These are phyloP conservation scores for Rubia balearica DNA, from an alignment of 305 asterid genomes.

Conservation along the genomic window DNA sequence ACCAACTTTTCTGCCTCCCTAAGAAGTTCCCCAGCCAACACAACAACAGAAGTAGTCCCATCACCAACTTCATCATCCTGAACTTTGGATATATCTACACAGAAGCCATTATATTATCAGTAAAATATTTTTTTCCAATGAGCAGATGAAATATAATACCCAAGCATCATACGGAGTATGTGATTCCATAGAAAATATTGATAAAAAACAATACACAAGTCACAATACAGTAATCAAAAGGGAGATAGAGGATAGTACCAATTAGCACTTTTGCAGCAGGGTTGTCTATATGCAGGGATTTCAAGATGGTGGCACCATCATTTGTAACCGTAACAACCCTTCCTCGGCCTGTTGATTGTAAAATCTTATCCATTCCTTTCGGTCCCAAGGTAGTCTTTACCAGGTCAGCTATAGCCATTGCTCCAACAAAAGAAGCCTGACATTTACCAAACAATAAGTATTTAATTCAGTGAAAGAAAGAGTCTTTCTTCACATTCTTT, in stretches of 20 bases:
- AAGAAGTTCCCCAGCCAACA: conserved; percentile 90
- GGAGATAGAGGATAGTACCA: conserved; percentile 40
- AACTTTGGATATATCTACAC: conserved; percentile 78
- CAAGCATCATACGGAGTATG: too few relatives aligned
- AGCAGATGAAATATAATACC: too few relatives aligned
- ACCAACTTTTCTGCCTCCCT: conserved; percentile 94
- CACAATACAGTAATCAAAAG: not conserved
- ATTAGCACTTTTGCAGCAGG: conserved; percentile 97
- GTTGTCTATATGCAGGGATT: conserved; percentile 48
- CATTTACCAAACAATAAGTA: too few relatives aligned
- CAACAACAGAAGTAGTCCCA: conserved; percentile 94
- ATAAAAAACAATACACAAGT: not conserved
- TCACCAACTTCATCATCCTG: conserved; percentile 99
- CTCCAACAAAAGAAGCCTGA: too few relatives aligned
- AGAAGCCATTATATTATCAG: not conserved
- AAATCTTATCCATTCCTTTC: conserved; percentile 95
- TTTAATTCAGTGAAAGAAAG: not conserved
- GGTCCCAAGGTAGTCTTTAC: conserved; percentile 91
- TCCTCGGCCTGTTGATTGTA: conserved; percentile 96
- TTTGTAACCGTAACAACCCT: conserved; percentile 84
- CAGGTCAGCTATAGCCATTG: too few relatives aligned
- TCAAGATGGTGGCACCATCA: conserved; percentile 97
- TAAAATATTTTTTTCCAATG: not conserved
- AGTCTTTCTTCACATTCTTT: too few relatives aligned
- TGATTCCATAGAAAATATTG: not conserved